These are phyloP conservation scores for Pichia cephalocereana DNA, from an alignment of 805 yeast species.

Conservation along the genomic window DNA sequence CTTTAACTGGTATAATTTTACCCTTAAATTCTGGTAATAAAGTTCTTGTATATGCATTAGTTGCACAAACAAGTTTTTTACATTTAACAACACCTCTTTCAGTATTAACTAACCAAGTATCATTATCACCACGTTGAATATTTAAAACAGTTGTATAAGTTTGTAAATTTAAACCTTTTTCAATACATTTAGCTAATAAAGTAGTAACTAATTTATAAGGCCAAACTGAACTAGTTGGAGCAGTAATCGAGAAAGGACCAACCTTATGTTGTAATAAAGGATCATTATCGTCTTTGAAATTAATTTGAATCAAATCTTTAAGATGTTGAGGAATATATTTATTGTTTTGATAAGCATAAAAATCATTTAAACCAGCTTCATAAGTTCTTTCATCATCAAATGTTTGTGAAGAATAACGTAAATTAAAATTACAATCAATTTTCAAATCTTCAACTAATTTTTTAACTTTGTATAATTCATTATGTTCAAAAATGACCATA, in stretches of 20 bases:
- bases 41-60: constrained; percentile 24
- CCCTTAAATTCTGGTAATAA: constrained; percentile 17
- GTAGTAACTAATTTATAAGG: constrained; percentile 34
- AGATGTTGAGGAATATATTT: constrained; percentile 20
- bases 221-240: constrained; percentile 37
- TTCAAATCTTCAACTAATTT: constrained; percentile 25
- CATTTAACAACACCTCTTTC: constrained; percentile 16
- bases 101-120: constrained; percentile 24
- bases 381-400: constrained; percentile 16
- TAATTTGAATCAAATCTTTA: constrained; percentile 24
- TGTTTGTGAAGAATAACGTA: constrained; percentile 28
- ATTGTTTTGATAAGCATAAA: constrained; percentile 18
- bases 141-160: constrained; percentile 28
- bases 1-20: constrained; percentile 28
- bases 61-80: constrained; percentile 27
- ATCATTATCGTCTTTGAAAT: constrained; percentile 25
- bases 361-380: constrained; percentile 15
- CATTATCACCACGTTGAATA: constrained; percentile 6
- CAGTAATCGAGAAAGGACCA: constrained; percentile 24
- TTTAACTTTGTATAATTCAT: constrained; percentile 23
- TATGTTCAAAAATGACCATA: constrained; percentile 30
- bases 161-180: constrained; percentile 31
- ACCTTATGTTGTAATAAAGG: constrained; percentile 20
- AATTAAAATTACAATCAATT: constrained; percentile 32
- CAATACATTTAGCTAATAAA: constrained; percentile 25